phyloP scores from a whole-genome alignment of 2,329 filamentous ascomycete species.

The Fusarium sp. region DNA sequence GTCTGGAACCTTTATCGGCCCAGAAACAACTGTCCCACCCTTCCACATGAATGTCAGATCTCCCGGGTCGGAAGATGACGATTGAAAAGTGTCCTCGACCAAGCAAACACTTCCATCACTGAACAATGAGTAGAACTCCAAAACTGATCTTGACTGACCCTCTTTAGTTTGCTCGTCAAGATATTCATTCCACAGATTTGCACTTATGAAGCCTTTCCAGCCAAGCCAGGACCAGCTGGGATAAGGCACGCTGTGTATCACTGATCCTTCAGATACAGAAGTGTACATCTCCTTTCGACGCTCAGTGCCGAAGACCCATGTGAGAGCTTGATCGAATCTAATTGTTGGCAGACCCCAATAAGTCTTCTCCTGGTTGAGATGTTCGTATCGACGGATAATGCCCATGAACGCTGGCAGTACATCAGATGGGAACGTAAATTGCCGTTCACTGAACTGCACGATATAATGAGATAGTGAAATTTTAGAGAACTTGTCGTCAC shows the following conservation, averaged over 20 bases:
- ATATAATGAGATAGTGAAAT: not conserved
- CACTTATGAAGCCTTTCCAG: not conserved
- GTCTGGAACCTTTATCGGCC: not conserved
- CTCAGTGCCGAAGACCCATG: not conserved
- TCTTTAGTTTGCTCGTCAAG: not conserved
- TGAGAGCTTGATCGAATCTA: conserved; percentile 9
- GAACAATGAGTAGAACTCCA: conserved; percentile 2
- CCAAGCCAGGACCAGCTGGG: conserved; percentile 18
- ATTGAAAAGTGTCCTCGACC: not conserved
- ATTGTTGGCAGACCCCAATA: conserved; percentile 13
- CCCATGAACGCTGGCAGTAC: conserved; percentile 15
- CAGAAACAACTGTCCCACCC: not conserved
- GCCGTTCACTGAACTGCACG: conserved; percentile 12
- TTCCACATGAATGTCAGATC: not conserved
- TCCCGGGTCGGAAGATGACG: not conserved
- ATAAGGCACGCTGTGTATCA: not conserved
- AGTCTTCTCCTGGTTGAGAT: conserved; percentile 18
- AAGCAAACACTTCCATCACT: not conserved
- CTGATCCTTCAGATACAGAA: not conserved
- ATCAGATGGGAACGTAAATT: conserved; percentile 19
- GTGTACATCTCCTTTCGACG: conserved; percentile 10
- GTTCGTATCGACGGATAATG: conserved; percentile 19
- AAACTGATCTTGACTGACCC: not conserved
- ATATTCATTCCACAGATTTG: not conserved
- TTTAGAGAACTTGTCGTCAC: conserved; percentile 3